Conservation (phyloP, 2,329 filamentous ascomycete genomes). For the Coniochaeta sp. region DNA sequence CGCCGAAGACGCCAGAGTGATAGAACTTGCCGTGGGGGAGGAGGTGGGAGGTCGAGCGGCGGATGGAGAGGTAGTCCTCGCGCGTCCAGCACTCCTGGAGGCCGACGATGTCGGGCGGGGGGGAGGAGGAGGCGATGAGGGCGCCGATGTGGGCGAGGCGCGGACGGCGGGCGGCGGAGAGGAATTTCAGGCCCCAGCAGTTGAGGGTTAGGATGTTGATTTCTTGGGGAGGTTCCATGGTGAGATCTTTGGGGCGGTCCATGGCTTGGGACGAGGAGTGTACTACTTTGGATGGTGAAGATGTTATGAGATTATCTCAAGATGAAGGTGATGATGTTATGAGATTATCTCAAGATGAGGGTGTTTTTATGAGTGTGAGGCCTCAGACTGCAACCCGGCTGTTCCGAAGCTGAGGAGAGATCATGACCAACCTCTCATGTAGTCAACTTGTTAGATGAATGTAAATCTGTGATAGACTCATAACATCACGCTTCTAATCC, state of each 20-base stretch:
- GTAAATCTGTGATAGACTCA: not conserved
- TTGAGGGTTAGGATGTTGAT: constrained; percentile 85
- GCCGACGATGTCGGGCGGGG: constrained; percentile 77
- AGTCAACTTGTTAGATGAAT: too few species aligned
- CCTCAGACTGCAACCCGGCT: too few species aligned
- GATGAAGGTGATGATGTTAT: too few species aligned
- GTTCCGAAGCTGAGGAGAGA: not conserved
- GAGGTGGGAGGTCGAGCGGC: constrained; percentile 61
- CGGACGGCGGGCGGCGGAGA: constrained; percentile 69
- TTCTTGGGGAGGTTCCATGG: constrained; percentile 37
- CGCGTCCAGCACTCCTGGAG: constrained; percentile 93
- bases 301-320: too few species aligned
- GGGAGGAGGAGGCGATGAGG: constrained; percentile 61
- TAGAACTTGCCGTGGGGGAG: constrained; percentile 94
- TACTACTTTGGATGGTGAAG: too few species aligned
- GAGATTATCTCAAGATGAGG: too few species aligned
- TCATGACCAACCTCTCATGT: too few species aligned
- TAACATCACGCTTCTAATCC: not conserved
- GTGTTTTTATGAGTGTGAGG: too few species aligned
- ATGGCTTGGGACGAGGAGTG: too few species aligned
- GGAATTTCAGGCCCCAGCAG: constrained; percentile 91
- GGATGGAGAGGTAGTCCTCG: constrained; percentile 73
- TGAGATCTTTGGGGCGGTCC: constrained; percentile 38
- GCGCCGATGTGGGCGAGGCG: constrained; percentile 79
- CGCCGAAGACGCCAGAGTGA: constrained; percentile 79